Base-by-base conservation (phyloP, 2,329 filamentous ascomycete species). In the Aureobasidium sp. region DNA sequence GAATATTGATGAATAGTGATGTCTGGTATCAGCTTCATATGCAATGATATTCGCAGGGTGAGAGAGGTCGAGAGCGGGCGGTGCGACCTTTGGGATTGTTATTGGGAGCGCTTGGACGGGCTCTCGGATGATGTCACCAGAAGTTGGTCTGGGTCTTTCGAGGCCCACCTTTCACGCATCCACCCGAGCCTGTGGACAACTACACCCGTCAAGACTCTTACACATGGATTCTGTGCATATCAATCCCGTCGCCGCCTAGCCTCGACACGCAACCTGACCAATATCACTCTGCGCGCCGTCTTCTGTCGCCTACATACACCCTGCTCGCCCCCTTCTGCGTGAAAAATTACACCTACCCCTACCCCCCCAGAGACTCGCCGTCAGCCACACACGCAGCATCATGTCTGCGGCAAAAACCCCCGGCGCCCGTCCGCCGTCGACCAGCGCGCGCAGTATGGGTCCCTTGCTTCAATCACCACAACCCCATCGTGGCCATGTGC, bases 391-490 rank as follows among this genome's bases (percentile, higher is more conserved):
- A 49, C 47, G 21, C 27, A 36, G 21, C 59, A 62, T 16, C 51
- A 63, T 63, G 61, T 59, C 63, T 34, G 48, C 62, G 36, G 60
- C 63, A 42, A 62, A 49, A 47, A 64, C 64, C 14, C 58, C 63
- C 21, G 61, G 37, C 21, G 58, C 57, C 16, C 37, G 60, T 30
- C 57, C 63, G 16, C 47, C 62, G n/a, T 61, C 66, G 11, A 64
- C 65, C 41, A 67, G 65, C 34, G 66, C 64, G 11, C 66, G 67
- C 55, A 62, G 62, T 61, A 69, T 70, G 67, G 66, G 68, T 45
- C 71, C 71, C 21, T 66, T 70, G 47, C 65, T 72, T 44, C 63
- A 47, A 65, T 63, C 58, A 63, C 68, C 44, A 64, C 64, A 48
- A 63, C 65, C 64, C 21, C 30, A 53, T 30, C 45, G 59, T 32